Conservation (phyloP, 495 filamentous ascomycete genomes). For the Daldinia bambusicola region DNA sequence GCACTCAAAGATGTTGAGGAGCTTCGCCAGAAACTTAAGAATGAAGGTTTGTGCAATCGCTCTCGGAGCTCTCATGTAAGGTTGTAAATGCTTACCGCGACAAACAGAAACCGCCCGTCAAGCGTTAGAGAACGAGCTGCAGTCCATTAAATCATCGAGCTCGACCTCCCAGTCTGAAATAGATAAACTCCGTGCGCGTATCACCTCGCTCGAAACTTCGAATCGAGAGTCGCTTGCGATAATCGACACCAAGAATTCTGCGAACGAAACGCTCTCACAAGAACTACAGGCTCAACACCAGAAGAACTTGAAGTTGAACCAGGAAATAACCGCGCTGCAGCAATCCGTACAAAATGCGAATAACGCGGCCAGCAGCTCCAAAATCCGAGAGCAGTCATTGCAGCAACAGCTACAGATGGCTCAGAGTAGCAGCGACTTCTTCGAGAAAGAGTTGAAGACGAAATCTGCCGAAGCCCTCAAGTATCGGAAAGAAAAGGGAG, state of each 20-base stretch:
- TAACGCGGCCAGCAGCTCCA: constrained; percentile 76
- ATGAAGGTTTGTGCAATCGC: constrained; percentile 72
- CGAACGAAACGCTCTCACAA: constrained; percentile 85
- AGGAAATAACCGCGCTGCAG: constrained; percentile 80
- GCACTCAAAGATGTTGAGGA: constrained; percentile 81
- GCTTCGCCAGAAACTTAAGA: constrained; percentile 78
- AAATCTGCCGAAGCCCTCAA: constrained; percentile 86
- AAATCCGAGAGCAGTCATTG: constrained; percentile 86
- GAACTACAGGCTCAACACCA: constrained; percentile 89
- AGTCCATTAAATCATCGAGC: constrained; percentile 78
- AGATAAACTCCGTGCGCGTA: constrained; percentile 77
- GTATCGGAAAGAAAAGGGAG: constrained; percentile 93
- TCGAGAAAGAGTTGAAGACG: constrained; percentile 87
- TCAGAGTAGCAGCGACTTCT: constrained; percentile 90
- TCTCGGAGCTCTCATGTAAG: background rate
- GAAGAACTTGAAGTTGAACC: constrained; percentile 83
- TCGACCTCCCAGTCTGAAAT: constrained; percentile 80
- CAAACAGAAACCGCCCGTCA: constrained; percentile 50
- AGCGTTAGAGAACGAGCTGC: constrained; percentile 80
- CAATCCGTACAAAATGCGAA: constrained; percentile 83
- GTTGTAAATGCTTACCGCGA: constrained; percentile 30
- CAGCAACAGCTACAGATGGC: constrained; percentile 89
- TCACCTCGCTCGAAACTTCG: constrained; percentile 85
- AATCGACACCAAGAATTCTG: constrained; percentile 86
- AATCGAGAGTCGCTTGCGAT: constrained; percentile 89